Evolutionary conservation across 1,139 yeast genomes (phyloP).

Genomic region (Yamadazyma trypodendri): DNA sequence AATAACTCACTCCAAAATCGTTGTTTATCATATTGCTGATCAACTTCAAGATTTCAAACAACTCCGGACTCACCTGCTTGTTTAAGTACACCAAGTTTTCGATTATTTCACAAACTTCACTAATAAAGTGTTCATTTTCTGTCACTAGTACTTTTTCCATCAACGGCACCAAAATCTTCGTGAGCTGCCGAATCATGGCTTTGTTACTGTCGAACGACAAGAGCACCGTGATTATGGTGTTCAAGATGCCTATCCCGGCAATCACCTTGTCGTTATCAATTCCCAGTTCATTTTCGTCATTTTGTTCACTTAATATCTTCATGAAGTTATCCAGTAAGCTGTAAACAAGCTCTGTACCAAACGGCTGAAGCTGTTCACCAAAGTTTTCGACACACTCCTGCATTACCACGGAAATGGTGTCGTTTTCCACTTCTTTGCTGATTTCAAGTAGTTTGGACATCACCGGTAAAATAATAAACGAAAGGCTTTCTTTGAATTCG

Average conservation of each 20-base stretch:
- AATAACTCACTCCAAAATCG: conserved; percentile 56
- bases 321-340: conserved; percentile 80
- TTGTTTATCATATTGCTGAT: conserved; percentile 53
- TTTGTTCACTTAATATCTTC: conserved; percentile 67
- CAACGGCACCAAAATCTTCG: conserved; percentile 72
- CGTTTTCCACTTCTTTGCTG: conserved; percentile 83
- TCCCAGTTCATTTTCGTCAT: conserved; percentile 53
- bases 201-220: conserved; percentile 81
- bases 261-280: conserved; percentile 69
- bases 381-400: conserved; percentile 93
- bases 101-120: conserved; percentile 79
- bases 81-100: conserved; percentile 82
- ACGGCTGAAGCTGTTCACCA: conserved; percentile 87
- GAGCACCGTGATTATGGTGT: conserved; percentile 84
- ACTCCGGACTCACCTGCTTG: conserved; percentile 65
- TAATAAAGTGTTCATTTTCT: conserved; percentile 72
- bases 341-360: conserved; percentile 82
- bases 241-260: conserved; percentile 85
- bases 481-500: conserved; percentile 65
- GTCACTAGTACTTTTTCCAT: conserved; percentile 64
- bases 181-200: conserved; percentile 65
- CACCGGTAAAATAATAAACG: conserved; percentile 70
- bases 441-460: conserved; percentile 77
- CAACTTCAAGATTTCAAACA: conserved; percentile 72
- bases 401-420: conserved; percentile 85